A percentile compares a stretch with the other conserved stretches of the same genome.
These are phyloP conservation scores for Ziziphus jujuba DNA, from an alignment of 306 rosid species.

Conservation along the genomic window DNA sequence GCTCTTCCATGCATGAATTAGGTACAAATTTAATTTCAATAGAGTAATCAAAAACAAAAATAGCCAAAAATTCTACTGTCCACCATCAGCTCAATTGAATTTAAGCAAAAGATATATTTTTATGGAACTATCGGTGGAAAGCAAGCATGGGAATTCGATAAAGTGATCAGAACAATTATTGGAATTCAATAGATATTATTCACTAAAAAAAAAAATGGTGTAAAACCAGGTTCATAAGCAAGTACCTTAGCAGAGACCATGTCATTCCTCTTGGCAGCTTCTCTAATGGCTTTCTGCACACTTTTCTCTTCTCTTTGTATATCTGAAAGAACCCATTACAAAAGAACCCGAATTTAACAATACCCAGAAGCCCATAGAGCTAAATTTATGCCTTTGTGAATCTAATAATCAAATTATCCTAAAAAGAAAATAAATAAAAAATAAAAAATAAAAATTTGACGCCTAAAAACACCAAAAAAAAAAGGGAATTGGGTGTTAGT, in stretches of 20 bases:
- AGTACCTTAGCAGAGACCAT: conserved; percentile 94
- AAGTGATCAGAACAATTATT: neutral
- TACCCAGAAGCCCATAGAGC: conserved; percentile 11
- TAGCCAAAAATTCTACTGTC: neutral
- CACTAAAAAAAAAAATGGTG: neutral
- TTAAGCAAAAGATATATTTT: neutral
- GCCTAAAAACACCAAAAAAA: neutral
- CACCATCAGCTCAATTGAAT: neutral
- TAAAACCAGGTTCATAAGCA: neutral
- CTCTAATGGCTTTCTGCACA: conserved; percentile 87
- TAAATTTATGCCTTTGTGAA: neutral
- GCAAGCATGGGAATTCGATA: neutral
- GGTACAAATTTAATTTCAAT: neutral
- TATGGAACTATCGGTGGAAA: neutral
- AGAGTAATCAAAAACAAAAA: neutral
- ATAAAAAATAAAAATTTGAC: neutral
- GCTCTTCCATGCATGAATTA: neutral
- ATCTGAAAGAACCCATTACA: conserved; percentile 41
- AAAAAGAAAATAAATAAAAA: neutral
- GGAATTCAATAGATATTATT: too few species aligned
- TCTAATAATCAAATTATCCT: neutral
- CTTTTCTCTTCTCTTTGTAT: conserved; percentile 83
- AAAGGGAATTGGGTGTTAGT: neutral
- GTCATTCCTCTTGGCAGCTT: conserved; percentile 95
- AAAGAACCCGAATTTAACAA: neutral